Base-by-base conservation (phyloP, 179 eudicot genomes). In the Beta corolliflora region DNA sequence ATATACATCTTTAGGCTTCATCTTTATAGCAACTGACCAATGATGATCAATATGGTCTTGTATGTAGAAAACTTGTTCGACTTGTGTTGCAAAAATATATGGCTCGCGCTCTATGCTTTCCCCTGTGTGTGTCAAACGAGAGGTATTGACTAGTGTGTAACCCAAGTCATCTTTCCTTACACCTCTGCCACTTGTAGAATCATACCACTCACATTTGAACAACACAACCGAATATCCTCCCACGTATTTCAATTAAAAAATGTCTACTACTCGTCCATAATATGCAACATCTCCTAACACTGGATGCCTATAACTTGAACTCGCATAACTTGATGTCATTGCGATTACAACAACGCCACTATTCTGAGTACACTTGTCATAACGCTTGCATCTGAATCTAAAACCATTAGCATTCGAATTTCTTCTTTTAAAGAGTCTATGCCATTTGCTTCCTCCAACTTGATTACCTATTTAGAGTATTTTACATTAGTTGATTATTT, bases 141-240 rank as follows among this genome's bases (percentile, higher is more conserved):
- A 46, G 50, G 8, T 4, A 46, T 46, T 46, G 50, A 46, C 50
- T 5, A 46, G 50, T 46, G 50, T 46, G 5, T 4, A 46, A 7
- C 50, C 50, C 5, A 4, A 7, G 50, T 46, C 5, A 46, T 46
- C 50, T 46, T 46, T 46, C 50, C 8, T 46, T 46, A 46, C 50
- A 5, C 50, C 50, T 46, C 50, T 46, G 7, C 50, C 50, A 46
- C 50, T 25, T 6, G 69, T 80, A 23, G 75, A 36, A 63, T 80
- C 77, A 59, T 31, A 48, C 82, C 82, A 80, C 11, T 80, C 77
- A 52, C 82, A 52, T 45, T 61, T 80, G 36, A 73, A 73, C 23
- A 73, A 73, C 2, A 73, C 44, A 2, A 13, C 19, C 5, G 48
- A 50, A 29, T 46, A 52, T 1, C 61, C 73, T 16, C 73, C 80